Evolutionary conservation across 2,329 filamentous ascomycete genomes (phyloP), one percentile per base, ranked within the genome.

Genomic region (Penicillium sp.): DNA sequence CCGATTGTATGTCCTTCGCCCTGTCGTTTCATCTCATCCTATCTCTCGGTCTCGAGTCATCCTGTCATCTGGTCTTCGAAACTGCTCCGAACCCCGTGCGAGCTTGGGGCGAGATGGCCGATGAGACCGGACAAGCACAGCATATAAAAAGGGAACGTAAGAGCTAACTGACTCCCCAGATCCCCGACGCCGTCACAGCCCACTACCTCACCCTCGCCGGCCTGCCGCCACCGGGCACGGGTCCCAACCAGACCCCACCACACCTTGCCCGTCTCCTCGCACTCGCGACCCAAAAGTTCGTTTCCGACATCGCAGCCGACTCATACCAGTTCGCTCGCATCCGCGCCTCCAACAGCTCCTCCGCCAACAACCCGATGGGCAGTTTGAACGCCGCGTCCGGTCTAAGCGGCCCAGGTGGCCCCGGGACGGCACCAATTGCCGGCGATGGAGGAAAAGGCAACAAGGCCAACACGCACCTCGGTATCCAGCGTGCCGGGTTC

Each of bases 281-380:
- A 2, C 88, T 99, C 8, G 94, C 94, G n/a, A 96, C 94, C 0
- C 94, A 99, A 69, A 99, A 99, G 71, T 99, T 99, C 79, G 89
- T 99, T 64, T 92, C 94, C 53, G 94, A 99, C 71, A 90, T 99
- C 60, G 94, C 94, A 1, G 92, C 94, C 51, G 94, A 99, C 71
- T 91, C 94, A 2, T 99, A 99, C 73, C 94, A 99, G 74, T 97
- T 96, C 79, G 91, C 88, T 55, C 90, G 92, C 47, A 97, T 99
- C 66, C 87, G 94, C 36, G 89, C 90, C n/a, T 92, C 89, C 20
- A 95, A 94, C 68, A 91, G 87, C 52, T 85, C 82, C 24, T 92
- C 89, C 57, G 86, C 87, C 11, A 95, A 92, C 70, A 96, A 96
- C 73, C 89, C 90, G 0, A 92, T 96, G 85, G 90, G 90, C 54